Percentiles rank a stretch among this genome's conserved stretches.
Evolutionary conservation across 2,329 filamentous ascomycete genomes (phyloP).

Genomic region (Trichoderma simmonsii): DNA sequence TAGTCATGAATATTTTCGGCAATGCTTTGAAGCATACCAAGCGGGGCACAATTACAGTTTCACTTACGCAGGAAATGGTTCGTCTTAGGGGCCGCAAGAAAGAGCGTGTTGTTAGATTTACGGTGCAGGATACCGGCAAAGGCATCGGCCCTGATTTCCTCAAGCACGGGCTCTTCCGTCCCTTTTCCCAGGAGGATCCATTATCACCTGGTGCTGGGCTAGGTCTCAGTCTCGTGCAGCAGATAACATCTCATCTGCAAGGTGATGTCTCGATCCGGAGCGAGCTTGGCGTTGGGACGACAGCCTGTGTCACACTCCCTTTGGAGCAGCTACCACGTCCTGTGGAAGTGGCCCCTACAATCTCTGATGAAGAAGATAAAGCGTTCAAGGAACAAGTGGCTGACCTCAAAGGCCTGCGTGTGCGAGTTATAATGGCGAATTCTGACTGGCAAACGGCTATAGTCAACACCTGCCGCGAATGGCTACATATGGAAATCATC

Average conservation of each 20-base stretch:
- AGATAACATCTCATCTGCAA: conserved; percentile 55
- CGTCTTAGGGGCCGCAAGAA: background rate
- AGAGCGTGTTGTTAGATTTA: conserved; percentile 34
- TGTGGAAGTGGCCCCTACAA: background rate
- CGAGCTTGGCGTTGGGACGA: conserved; percentile 35
- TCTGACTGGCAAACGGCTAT: conserved; percentile 18
- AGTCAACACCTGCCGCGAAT: conserved; percentile 32
- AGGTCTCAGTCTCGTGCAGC: conserved; percentile 62
- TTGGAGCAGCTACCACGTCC: conserved; percentile 2
- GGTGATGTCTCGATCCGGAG: conserved; percentile 59
- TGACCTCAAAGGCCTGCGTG: conserved; percentile 32
- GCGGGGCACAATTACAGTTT: conserved; percentile 32
- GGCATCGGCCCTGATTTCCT: conserved; percentile 65
- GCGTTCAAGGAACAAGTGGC: conserved; percentile 30
- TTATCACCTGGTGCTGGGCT: conserved; percentile 61
- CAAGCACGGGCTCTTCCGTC: conserved; percentile 56
- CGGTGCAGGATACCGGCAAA: conserved; percentile 60
- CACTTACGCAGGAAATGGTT: conserved; percentile 26
- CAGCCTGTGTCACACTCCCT: background rate
- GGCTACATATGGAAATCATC: conserved; percentile 33
- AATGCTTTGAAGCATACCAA: conserved; percentile 61
- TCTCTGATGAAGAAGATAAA: conserved; percentile 23
- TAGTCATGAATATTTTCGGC: conserved; percentile 62
- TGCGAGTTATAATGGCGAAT: conserved; percentile 25
- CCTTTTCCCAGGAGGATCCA: conserved; percentile 62